Conservation (phyloP, 2,329 filamentous ascomycete species). For the Apiospora koreana region DNA sequence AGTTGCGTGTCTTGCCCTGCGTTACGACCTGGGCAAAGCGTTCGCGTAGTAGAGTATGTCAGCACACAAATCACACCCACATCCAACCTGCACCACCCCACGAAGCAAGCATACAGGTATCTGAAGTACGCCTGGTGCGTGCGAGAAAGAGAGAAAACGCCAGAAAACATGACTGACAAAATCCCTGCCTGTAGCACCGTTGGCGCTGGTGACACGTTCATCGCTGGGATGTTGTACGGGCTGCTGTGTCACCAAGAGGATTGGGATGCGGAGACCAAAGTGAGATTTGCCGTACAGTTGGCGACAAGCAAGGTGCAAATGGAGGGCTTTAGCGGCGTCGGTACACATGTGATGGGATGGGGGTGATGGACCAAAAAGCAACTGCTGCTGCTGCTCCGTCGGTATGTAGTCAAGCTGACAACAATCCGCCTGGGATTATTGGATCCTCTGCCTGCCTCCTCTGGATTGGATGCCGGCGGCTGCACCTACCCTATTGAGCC, state of each 20-base stretch:
- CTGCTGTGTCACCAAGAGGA: slow-evolving; percentile 50
- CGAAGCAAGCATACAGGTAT: neutral
- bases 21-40: slow-evolving; percentile 36
- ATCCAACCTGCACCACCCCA: neutral
- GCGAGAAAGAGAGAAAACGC: neutral
- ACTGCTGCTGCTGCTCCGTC: neutral
- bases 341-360: slow-evolving; percentile 14
- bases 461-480: neutral
- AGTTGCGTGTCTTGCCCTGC: slow-evolving; percentile 44
- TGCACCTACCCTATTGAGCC: slow-evolving; percentile 1
- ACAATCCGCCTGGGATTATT: slow-evolving; percentile 4
- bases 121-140: neutral
- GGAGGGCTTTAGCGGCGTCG: slow-evolving; percentile 64
- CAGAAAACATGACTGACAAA: slow-evolving; percentile 22
- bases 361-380: slow-evolving; percentile 1
- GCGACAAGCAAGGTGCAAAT: slow-evolving; percentile 68
- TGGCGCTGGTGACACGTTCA: slow-evolving; percentile 76
- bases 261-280: slow-evolving; percentile 50
- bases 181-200: slow-evolving; percentile 54
- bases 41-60: slow-evolving; percentile 62
- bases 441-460: neutral
- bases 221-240: slow-evolving; percentile 69
- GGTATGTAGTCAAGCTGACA: neutral
- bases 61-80: neutral
- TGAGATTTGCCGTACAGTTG: slow-evolving; percentile 65